Evolutionary conservation across 2,329 filamentous ascomycete species (phyloP), one percentile per base, ranked within the genome.

Genomic region (Drechslerella dactyloides): DNA sequence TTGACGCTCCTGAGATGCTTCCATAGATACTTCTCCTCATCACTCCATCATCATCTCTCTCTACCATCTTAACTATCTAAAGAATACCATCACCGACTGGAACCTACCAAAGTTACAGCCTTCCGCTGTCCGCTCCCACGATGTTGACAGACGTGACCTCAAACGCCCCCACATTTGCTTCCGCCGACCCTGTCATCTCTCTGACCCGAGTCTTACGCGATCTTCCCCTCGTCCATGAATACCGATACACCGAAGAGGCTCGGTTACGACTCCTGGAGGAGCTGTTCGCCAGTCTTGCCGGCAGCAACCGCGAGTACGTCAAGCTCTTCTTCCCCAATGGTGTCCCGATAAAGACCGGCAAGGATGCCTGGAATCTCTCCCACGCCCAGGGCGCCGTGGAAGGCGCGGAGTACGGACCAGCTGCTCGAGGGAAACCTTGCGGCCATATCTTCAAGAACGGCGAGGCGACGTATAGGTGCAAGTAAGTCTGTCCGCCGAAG

Each of bases 361-460:
- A 68, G 11, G 65, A 74, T 58, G 74, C 82, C 50, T 89, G 93
- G 85, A 94, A 90, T 80, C 83, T 99, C 42, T 86, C 89, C 73
- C 88, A 91, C 76, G 93, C 93, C 15, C 96, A 99, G 78, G 93
- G 93, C 17, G 91, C 91, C n/a, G 84, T 91, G 66, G 92, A 96
- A 78, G 93, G 94, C 10, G 91, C 93, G 33, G 96, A 99, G 79
- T 99, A 97, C 79, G 94, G 91, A 19, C 90, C 93, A 75, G 89
- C 90, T 5, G 94, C 94, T 13, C 87, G 91, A 75, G 94, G 96
- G 62, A 96, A 96, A 80, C 89, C 92, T 52, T 99, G 94, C 79
- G 96, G 94, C 2, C 96, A 99, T 82, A 97, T 99, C 74, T 96
- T 99, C 84, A 93, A 93, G 81, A 85, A 86, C 13, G 94, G 93